Evolutionary conservation across 768 basidiomycete species (phyloP), one percentile per base, ranked within the genome.

Genomic region (Boletus rubroflammeus): DNA sequence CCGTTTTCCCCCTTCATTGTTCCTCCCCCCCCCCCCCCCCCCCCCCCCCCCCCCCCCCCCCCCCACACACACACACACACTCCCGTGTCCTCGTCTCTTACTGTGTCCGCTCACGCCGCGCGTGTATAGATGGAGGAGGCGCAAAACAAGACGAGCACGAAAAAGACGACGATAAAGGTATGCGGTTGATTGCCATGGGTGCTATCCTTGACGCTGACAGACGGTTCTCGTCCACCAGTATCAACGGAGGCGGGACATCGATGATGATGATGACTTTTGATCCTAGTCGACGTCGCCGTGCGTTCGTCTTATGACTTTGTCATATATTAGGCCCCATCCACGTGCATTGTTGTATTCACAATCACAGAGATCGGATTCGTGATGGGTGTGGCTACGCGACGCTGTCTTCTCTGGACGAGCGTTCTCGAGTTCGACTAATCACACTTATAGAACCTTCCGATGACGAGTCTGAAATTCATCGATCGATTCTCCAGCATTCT

Each of bases 241-340:
- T 67, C 83, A 86, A 66, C 79, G 85, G 60, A 75, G 85, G 68
- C 83, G 79, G 66, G 85, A 82, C 53, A 69, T 80, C 6, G 85
- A 86, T 54, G 86, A 87, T 52, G 79, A 85, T 44, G 79, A 84
- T 53, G 86, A 88, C 54, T 76, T 76, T 57, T 70, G 61, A 60
- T 38, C 38, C 40, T 7, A 19, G 10, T 23, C 31, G 36, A 31
- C 15, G 5, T 58, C 11, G 35, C 23, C 53, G 13, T 21, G 9
- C 3, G 17, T 32, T 36, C 10, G 23, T 26, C 23, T 31, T 38
- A 25, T 38, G 46, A 42, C 40, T 26, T 26, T 7, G 45, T 26
- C 31, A 10, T 44, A 23, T 28, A 32, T 52, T 42, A 15, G 40
- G 35, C 7, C 17, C 35, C 11, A 38, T 23, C 25, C 19, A 23